Evolutionary conservation across 495 filamentous ascomycete species (phyloP).

Genomic region (Parathielavia appendiculata): DNA sequence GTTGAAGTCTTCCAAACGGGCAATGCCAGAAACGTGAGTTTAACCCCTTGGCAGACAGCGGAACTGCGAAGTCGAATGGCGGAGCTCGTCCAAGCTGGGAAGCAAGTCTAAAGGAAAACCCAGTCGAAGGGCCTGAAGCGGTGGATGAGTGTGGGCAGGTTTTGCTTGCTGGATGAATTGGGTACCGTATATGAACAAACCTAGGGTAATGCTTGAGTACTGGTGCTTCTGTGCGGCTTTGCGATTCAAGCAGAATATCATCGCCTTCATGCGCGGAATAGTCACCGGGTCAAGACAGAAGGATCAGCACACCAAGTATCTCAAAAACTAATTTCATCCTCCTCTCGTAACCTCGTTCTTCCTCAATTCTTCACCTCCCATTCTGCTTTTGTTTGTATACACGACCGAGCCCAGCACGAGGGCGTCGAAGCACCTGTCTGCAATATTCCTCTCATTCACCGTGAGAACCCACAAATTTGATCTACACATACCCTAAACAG

Average conservation of each 20-base stretch:
- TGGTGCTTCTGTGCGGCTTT: no score
- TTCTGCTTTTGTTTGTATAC: constrained; percentile 7
- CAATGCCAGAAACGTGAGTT: neutral
- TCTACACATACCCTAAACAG: constrained; percentile 4
- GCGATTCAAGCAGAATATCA: no score
- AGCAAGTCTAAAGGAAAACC: no score
- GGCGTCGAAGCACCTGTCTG: neutral
- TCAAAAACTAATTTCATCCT: constrained; percentile 7
- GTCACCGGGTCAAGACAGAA: no score
- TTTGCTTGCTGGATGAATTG: no score
- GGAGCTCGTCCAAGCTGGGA: no score
- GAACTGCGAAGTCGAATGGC: no score
- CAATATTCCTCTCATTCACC: neutral
- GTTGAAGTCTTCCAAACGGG: neutral
- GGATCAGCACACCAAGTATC: neutral
- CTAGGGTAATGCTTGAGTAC: no score
- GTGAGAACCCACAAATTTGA: neutral
- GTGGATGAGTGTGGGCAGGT: no score
- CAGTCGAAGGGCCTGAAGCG: no score
- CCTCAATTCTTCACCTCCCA: neutral
- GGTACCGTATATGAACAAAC: no score
- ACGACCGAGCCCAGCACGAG: neutral
- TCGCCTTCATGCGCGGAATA: no score
- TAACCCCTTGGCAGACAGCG: neutral
- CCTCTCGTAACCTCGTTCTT: neutral